Evolutionary conservation across 1,139 yeast species (phyloP).

Genomic region (Kodamaea sp.): DNA sequence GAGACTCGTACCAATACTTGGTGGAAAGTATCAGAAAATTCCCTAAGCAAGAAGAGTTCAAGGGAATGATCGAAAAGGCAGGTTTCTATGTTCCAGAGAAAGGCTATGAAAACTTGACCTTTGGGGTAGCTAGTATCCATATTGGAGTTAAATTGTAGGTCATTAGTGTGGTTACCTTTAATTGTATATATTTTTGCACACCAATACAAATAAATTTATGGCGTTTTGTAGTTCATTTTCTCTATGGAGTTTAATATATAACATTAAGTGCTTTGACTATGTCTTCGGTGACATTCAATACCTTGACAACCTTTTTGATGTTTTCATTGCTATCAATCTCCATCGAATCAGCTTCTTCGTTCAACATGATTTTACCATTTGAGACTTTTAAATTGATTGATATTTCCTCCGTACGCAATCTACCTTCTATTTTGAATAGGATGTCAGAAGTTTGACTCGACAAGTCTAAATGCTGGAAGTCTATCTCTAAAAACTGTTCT

Average conservation of each 20-base stretch:
- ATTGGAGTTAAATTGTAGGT: slow-evolving; percentile 78
- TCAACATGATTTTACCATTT: slow-evolving; percentile 28
- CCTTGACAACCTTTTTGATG: slow-evolving; percentile 22
- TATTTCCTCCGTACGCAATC: slow-evolving; percentile 15
- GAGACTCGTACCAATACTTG: slow-evolving; percentile 92
- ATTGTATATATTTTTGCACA: slow-evolving; percentile 5
- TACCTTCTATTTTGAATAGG: slow-evolving; percentile 24
- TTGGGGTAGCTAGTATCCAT: slow-evolving; percentile 95
- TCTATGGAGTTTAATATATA: slow-evolving; percentile 1
- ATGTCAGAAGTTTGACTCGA: slow-evolving; percentile 24
- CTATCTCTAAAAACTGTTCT: slow-evolving; percentile 20
- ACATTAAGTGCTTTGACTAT: slow-evolving; percentile 13
- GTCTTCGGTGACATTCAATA: slow-evolving; percentile 37
- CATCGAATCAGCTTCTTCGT: slow-evolving; percentile 19
- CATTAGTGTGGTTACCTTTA: neutral
- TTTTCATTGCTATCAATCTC: slow-evolving; percentile 20
- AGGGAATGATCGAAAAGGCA: slow-evolving; percentile 88
- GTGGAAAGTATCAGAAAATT: slow-evolving; percentile 92
- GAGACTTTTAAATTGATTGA: slow-evolving; percentile 26
- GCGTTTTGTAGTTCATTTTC: neutral
- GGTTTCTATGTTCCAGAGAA: slow-evolving; percentile 85
- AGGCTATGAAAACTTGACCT: slow-evolving; percentile 94
- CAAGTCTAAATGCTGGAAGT: slow-evolving; percentile 28
- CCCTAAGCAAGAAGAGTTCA: slow-evolving; percentile 91
- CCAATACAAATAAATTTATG: neutral